These are phyloP conservation scores for Solanum megistacrolobum DNA, from an alignment of 257 asterid species.

Conservation along the genomic window DNA sequence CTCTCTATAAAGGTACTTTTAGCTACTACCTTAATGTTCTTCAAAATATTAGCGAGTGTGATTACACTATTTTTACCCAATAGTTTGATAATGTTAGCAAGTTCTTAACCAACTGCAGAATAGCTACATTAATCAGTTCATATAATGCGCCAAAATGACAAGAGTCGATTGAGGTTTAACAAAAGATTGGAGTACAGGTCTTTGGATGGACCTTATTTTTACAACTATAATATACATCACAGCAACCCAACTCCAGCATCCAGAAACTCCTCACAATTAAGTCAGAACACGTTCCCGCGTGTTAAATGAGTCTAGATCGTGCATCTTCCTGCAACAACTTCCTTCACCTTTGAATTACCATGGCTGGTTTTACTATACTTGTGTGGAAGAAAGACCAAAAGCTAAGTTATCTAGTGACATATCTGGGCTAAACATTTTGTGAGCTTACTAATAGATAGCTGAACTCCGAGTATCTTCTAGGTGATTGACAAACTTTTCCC, in stretches of 20 bases:
- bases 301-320: neutral
- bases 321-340: slow-evolving; percentile 10
- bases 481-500: neutral
- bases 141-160: neutral
- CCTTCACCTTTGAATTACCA: neutral
- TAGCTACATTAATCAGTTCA: neutral
- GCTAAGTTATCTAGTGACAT: neutral
- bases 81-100: neutral
- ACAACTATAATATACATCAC: slow-evolving; percentile 48
- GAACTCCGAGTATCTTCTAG: neutral
- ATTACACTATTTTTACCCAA: neutral
- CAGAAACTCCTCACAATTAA: neutral
- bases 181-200: slow-evolving; percentile 35
- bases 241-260: slow-evolving; percentile 42
- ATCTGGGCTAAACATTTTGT: slow-evolving; percentile 1
- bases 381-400: neutral
- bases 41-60: neutral
- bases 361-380: slow-evolving; percentile 1
- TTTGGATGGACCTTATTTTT: slow-evolving; percentile 53
- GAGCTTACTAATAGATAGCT: neutral
- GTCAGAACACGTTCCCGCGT: neutral
- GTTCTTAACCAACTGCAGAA: neutral
- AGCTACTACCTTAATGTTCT: neutral
- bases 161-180: slow-evolving; percentile 7
- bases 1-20: neutral